Evolutionary conservation across 441 rosid species (phyloP), one percentile per base, ranked within the genome.

Genomic region (Iberis amara): DNA sequence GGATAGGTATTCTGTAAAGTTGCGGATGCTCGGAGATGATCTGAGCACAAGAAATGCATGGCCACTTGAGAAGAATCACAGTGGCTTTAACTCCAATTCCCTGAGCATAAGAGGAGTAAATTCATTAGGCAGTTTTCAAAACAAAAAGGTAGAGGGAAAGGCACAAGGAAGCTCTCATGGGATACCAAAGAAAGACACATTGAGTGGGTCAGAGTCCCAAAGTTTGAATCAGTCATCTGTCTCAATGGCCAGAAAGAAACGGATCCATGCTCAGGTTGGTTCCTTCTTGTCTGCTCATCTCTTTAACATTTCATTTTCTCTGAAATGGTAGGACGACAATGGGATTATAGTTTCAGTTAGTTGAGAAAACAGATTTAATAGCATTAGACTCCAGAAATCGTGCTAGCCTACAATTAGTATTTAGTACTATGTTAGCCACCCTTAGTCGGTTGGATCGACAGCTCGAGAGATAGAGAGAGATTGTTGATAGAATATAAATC

Each of bases 1-100:
- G 56, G 96, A 89, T 61, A 78, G 76, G 64, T 81, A 89, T 69
- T 79, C 88, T 51, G 71, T 81, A 68, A 89, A 85, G 73, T 70
- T 94, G 68, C 73, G 79, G 64, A 85, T 89, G 87, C 84, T 85
- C 59, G 96, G 87, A 69, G 97, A 89, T 80, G 95, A 86, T 70
- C 75, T 74, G 26, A 69, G 65, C 71, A 47, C 73, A 50, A 74
- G 90, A 68, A 86, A 68, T 71, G 75, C 74, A 7, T 73, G 96
- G 89, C 65, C 82, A 23, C 59, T 63, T 33, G 94, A 89, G 52
- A 89, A 73, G 74, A 80, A 52, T 51, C 68, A 57, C 49, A 62
- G 73, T 59, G 78, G 85, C 52, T 64, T 75, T 37, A 65, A 72
- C 63, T 77, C 83, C 57, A 67, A 79, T 68, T 71, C 87, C 65